Base-by-base conservation (phyloP, 2,329 filamentous ascomycete genomes). In the Scleromitrula shiraiana region DNA sequence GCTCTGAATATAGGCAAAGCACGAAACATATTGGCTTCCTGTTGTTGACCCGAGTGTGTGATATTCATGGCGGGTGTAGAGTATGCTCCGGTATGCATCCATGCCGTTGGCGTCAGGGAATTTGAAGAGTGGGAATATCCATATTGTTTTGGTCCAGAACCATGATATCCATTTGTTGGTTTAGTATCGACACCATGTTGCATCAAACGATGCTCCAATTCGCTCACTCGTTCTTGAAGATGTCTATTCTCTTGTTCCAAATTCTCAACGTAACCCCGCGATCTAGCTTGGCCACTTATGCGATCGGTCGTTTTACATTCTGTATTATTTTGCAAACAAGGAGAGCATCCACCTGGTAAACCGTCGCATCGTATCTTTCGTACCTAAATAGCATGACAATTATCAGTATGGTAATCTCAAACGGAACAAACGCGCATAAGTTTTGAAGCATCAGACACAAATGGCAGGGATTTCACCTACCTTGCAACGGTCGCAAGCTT, bases 401-500 rank as follows among this genome's bases (percentile, higher is more conserved):
- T n/a, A n/a, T n/a, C n/a, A n/a, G n/a, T n/a, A n/a, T n/a, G n/a
- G n/a, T n/a, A n/a, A n/a, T n/a, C n/a, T n/a, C n/a, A n/a, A n/a
- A n/a, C n/a, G n/a, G n/a, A n/a, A n/a, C n/a, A 26, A 32, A n/a
- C 40, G 41, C 22, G 38, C 36, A 32, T 29, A 37, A 20, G 19
- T 10, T 37, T 37, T 19, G 10, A 19, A 37, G n/a, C 30, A n/a
- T n/a, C n/a, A n/a, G n/a, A n/a, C n/a, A n/a, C n/a, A n/a, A n/a
- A n/a, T n/a, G n/a, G n/a, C n/a, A n/a, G n/a, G 9, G 27, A n/a
- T 20, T 26, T 30, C 22, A 45, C 74, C 58, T 66, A 87, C 84
- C 76, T 91, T 93, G 75, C 88, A 94, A 48, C 88, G 76, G 67
- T 94, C 88, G 73, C 88, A 94, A 26, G 88, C 88, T 68, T 94